Evolutionary conservation across 1,139 yeast genomes (phyloP).

Genomic region (Blastobotrys apis): DNA sequence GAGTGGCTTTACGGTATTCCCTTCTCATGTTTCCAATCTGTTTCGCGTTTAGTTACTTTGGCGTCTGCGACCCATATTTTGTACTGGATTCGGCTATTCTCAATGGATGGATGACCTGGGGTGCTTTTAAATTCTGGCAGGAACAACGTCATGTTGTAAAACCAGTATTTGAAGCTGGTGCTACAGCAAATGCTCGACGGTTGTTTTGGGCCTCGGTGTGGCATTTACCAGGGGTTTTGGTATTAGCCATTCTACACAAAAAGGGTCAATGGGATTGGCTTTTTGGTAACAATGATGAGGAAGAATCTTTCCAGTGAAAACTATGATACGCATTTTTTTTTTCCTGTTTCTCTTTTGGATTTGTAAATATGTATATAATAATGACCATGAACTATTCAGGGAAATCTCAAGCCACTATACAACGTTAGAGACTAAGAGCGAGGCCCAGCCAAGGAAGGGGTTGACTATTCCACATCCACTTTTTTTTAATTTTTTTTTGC

Average conservation of each 20-base stretch:
- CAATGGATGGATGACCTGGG: conserved; percentile 79
- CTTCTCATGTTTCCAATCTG: conserved; percentile 90
- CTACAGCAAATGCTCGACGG: conserved; percentile 55
- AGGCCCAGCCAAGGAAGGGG: too few relatives aligned
- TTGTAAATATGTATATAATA: neutral
- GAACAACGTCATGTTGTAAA: conserved; percentile 28
- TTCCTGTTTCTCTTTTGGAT: neutral
- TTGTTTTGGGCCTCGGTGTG: conserved; percentile 93
- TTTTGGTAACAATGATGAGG: conserved; percentile 22
- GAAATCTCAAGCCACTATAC: too few relatives aligned
- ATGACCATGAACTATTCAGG: too few relatives aligned
- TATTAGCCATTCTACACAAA: conserved; percentile 91
- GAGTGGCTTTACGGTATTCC: conserved; percentile 88
- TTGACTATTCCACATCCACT: conserved; percentile 1
- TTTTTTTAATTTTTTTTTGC: neutral
- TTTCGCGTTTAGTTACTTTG: conserved; percentile 71
- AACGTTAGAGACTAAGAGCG: too few relatives aligned
- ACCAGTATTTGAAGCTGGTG: conserved; percentile 22
- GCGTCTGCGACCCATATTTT: conserved; percentile 79
- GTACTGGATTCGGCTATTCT: conserved; percentile 73
- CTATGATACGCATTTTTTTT: neutral
- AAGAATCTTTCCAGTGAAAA: too few relatives aligned
- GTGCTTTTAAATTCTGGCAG: conserved; percentile 77
- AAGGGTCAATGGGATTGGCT: conserved; percentile 92
- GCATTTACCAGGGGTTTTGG: conserved; percentile 86